phyloP scores from a whole-genome alignment of 805 yeast genomes.

The Scheffersomyces lignosus region DNA sequence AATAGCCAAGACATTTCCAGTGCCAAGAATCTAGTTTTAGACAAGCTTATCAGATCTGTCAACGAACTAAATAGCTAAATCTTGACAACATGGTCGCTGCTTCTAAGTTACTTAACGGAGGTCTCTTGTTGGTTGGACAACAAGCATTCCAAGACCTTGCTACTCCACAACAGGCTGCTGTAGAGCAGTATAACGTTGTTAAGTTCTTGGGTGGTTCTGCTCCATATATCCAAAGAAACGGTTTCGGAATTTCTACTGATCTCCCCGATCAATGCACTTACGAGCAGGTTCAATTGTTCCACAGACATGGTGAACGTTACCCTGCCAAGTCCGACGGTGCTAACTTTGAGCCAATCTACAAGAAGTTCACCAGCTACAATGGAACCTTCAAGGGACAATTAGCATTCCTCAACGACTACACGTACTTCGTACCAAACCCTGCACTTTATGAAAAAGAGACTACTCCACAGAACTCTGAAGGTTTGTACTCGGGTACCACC shows the following conservation, averaged over 20 bases:
- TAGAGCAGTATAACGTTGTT: constrained; percentile 24
- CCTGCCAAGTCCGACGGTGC: constrained; percentile 34
- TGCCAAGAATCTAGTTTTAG: too few relatives aligned
- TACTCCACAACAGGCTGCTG: constrained; percentile 25
- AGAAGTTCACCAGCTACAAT: constrained; percentile 25
- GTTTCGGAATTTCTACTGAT: constrained; percentile 25
- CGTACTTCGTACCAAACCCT: constrained; percentile 43
- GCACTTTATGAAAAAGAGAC: constrained; percentile 52
- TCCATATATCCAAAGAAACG: constrained; percentile 26
- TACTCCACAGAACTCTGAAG: constrained; percentile 39
- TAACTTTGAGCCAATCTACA: constrained; percentile 23
- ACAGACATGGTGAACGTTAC: constrained; percentile 80
- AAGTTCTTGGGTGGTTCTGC: constrained; percentile 25
- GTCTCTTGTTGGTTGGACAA: constrained; percentile 22
- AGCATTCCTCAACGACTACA: constrained; percentile 53
- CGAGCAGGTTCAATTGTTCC: constrained; percentile 68
- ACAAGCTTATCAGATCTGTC: too few relatives aligned
- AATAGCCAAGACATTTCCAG: too few relatives aligned
- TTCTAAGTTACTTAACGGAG: constrained; percentile 21
- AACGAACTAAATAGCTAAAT: too few relatives aligned
- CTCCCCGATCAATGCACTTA: constrained; percentile 46
- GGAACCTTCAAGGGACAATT: constrained; percentile 48
- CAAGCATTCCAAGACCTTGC: constrained; percentile 23
- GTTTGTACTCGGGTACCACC: constrained; percentile 53
- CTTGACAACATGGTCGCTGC: constrained; percentile 21